phyloP scores from a whole-genome alignment of 2,329 filamentous ascomycete genomes.

The Fusarium liriodendri region DNA sequence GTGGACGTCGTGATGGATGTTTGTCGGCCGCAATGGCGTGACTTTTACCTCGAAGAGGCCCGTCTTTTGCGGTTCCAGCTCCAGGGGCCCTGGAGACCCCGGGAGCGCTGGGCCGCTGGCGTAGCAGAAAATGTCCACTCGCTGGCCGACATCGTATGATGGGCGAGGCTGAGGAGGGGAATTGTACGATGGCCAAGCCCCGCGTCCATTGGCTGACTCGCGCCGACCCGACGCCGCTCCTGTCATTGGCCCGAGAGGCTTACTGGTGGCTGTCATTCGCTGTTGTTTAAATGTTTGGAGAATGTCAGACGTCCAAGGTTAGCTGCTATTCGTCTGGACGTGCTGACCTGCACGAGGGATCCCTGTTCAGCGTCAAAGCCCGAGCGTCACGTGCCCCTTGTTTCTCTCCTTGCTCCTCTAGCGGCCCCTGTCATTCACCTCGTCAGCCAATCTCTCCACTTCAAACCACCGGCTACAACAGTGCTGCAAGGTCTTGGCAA shows the following conservation, averaged over 20 bases:
- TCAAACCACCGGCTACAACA: not conserved
- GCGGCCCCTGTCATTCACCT: slow-evolving; percentile 19
- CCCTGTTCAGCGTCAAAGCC: not conserved
- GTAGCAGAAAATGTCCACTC: slow-evolving; percentile 44
- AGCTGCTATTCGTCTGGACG: slow-evolving; percentile 23
- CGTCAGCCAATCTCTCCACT: slow-evolving; percentile 2
- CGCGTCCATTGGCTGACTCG: slow-evolving; percentile 37
- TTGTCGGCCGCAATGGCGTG: slow-evolving; percentile 45
- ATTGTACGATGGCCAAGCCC: slow-evolving; percentile 46
- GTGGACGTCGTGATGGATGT: slow-evolving; percentile 45
- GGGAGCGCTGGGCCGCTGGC: slow-evolving; percentile 41
- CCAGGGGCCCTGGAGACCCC: slow-evolving; percentile 42
- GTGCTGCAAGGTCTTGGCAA: slow-evolving; percentile 28
- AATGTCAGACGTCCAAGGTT: slow-evolving; percentile 16
- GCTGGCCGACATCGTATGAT: slow-evolving; percentile 52
- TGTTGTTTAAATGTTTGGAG: slow-evolving; percentile 20
- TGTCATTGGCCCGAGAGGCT: slow-evolving; percentile 24
- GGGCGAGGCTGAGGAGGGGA: slow-evolving; percentile 51
- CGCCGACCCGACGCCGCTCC: slow-evolving; percentile 7
- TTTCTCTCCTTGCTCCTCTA: not conserved
- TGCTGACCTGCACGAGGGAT: not conserved
- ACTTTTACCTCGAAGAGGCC: slow-evolving; percentile 43
- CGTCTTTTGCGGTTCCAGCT: slow-evolving; percentile 35
- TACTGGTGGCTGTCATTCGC: slow-evolving; percentile 22
- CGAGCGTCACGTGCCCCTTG: slow-evolving; percentile 18